A percentile compares a stretch with the other conserved stretches of the same genome.
phyloP scores from a whole-genome alignment of 331 rosid species.

The Arachis monticola region DNA sequence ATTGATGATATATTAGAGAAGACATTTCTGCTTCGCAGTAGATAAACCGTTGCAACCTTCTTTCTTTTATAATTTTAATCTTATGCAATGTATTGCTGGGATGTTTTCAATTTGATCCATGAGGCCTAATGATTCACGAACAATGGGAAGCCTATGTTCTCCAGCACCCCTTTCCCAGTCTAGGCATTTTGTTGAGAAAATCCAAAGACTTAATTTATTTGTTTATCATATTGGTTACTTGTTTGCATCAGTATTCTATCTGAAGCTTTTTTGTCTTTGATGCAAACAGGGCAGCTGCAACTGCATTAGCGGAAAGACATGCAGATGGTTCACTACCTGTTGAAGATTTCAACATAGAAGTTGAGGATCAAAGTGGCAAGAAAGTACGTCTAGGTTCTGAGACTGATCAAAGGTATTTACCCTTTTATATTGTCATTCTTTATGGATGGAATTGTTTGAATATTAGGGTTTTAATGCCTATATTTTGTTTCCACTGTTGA shows the following conservation, averaged over 20 bases:
- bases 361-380: slow-evolving; percentile 91
- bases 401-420: slow-evolving; percentile 75
- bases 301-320: slow-evolving; percentile 73
- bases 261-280: slow-evolving; percentile 40
- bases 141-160: background rate
- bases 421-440: slow-evolving; percentile 34
- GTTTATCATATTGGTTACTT: slow-evolving; percentile 22
- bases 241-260: background rate
- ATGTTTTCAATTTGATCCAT: slow-evolving; percentile 3
- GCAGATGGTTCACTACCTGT: slow-evolving; percentile 78
- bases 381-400: slow-evolving; percentile 74
- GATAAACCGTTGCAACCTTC: background rate
- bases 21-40: background rate
- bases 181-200: slow-evolving; percentile 8
- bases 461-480: slow-evolving; percentile 20
- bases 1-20: background rate
- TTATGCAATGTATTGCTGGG: background rate
- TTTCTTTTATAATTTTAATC: background rate
- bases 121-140: background rate
- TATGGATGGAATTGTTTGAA: slow-evolving; percentile 31
- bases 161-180: background rate
- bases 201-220: background rate
- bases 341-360: slow-evolving; percentile 79
- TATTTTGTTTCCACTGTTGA: slow-evolving; percentile 34
- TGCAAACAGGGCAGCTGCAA: slow-evolving; percentile 73